Conservation (phyloP, 805 yeast species). For the Candida sanyiensis region DNA sequence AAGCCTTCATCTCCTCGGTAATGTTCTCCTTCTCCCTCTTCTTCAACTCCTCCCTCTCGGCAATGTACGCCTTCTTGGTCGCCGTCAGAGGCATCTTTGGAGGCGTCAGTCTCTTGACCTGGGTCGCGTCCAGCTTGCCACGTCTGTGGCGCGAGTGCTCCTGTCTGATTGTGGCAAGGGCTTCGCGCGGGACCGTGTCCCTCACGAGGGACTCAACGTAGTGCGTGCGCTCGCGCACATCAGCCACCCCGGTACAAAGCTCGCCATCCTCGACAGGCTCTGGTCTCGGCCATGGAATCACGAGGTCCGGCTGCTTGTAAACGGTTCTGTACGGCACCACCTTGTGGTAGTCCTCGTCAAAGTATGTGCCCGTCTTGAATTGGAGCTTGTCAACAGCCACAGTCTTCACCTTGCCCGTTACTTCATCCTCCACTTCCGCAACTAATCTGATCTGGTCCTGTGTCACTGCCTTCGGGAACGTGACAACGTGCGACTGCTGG, state of each 20-base stretch:
- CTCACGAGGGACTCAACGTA: slow-evolving; percentile 62
- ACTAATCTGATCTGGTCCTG: slow-evolving; percentile 65
- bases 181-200: slow-evolving; percentile 64
- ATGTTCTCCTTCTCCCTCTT: slow-evolving; percentile 33
- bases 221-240: slow-evolving; percentile 66
- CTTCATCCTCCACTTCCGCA: slow-evolving; percentile 64
- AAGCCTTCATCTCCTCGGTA: slow-evolving; percentile 50
- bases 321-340: slow-evolving; percentile 77
- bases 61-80: slow-evolving; percentile 53
- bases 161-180: slow-evolving; percentile 66
- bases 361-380: slow-evolving; percentile 57
- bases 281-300: slow-evolving; percentile 89
- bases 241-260: slow-evolving; percentile 49
- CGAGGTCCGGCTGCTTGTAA: slow-evolving; percentile 57
- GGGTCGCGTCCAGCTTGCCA: slow-evolving; percentile 55
- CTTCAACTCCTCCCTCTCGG: slow-evolving; percentile 45
- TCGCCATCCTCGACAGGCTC: slow-evolving; percentile 47
- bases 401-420: slow-evolving; percentile 52
- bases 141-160: slow-evolving; percentile 65
- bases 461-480: slow-evolving; percentile 59
- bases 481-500: slow-evolving; percentile 65
- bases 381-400: slow-evolving; percentile 75
- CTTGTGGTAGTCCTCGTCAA: slow-evolving; percentile 65
- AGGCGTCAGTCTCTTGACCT: slow-evolving; percentile 53
- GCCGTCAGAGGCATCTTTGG: slow-evolving; percentile 76